Conservation (phyloP, 176 grass and related monocot genomes). For the Musa schizocarpa region DNA sequence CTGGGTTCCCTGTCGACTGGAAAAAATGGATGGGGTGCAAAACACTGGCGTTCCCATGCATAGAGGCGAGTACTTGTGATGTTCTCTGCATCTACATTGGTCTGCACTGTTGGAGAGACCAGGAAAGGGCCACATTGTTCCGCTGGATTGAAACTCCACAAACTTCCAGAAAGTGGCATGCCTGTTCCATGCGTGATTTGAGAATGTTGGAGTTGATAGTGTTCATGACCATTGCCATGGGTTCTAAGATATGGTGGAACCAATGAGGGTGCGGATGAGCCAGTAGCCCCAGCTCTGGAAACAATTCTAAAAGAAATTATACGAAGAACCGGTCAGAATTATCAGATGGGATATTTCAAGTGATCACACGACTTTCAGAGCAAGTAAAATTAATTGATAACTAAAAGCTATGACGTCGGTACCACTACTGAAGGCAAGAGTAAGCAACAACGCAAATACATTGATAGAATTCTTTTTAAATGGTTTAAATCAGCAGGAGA, state of each 20-base stretch:
- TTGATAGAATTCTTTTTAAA: no score
- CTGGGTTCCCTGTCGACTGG: conserved; percentile 50
- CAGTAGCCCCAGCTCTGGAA: conserved; percentile 44
- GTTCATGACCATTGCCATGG: conserved; percentile 50
- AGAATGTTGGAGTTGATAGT: conserved; percentile 37
- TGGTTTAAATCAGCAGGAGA: no score
- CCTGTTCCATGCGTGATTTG: conserved; percentile 34
- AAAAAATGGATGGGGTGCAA: conserved; percentile 49
- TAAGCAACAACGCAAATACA: neutral
- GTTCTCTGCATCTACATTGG: conserved; percentile 45
- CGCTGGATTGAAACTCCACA: conserved; percentile 23
- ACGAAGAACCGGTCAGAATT: neutral
- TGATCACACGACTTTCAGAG: neutral
- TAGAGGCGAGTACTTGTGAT: conserved; percentile 52
- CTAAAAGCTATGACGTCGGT: neutral
- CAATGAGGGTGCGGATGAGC: conserved; percentile 53
- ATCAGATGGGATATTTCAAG: neutral
- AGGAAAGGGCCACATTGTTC: conserved; percentile 46
- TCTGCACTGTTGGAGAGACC: conserved; percentile 41
- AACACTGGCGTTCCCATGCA: conserved; percentile 66
- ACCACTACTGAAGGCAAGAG: neutral
- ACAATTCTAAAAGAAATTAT: conserved; percentile 46
- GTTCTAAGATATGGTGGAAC: conserved; percentile 54
- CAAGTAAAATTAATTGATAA: conserved; percentile 30
- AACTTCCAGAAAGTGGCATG: conserved; percentile 36